These are phyloP conservation scores for Jatropha curcas DNA, from an alignment of 345 rosid genomes.

Conservation along the genomic window DNA sequence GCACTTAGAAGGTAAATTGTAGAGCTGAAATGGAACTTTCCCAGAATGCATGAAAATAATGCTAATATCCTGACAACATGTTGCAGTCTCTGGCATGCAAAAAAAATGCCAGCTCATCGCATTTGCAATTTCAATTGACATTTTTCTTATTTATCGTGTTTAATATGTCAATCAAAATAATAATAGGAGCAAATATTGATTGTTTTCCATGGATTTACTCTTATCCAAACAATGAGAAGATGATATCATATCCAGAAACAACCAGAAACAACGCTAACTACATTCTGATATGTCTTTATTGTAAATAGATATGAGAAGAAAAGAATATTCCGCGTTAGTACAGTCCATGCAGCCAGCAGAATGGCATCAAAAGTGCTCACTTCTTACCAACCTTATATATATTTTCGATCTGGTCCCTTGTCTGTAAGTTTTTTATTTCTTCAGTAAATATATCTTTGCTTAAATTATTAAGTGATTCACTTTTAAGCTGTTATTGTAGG, in stretches of 20 bases:
- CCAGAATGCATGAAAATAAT: background rate
- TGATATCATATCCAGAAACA: background rate
- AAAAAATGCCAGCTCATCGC: no score
- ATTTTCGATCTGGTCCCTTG: conserved; percentile 15
- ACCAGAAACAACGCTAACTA: background rate
- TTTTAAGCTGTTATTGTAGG: background rate
- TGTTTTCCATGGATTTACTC: background rate
- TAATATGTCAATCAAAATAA: background rate
- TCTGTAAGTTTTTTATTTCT: conserved; percentile 16
- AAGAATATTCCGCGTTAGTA: conserved; percentile 21
- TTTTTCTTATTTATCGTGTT: background rate
- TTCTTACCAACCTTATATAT: conserved; percentile 18
- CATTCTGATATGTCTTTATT: background rate
- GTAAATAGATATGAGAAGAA: conserved; percentile 19
- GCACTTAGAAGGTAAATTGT: conserved; percentile 21
- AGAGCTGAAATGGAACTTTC: background rate
- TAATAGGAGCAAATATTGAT: background rate
- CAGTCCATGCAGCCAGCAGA: conserved; percentile 18
- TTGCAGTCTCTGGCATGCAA: background rate
- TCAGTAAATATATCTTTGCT: background rate
- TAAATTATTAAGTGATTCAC: background rate
- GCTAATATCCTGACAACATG: background rate
- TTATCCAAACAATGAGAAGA: background rate
- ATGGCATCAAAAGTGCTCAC: conserved; percentile 28
- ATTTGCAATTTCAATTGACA: no score